Evolutionary conservation across 345 rosid species (phyloP).

Genomic region (Syzygium aqueum): DNA sequence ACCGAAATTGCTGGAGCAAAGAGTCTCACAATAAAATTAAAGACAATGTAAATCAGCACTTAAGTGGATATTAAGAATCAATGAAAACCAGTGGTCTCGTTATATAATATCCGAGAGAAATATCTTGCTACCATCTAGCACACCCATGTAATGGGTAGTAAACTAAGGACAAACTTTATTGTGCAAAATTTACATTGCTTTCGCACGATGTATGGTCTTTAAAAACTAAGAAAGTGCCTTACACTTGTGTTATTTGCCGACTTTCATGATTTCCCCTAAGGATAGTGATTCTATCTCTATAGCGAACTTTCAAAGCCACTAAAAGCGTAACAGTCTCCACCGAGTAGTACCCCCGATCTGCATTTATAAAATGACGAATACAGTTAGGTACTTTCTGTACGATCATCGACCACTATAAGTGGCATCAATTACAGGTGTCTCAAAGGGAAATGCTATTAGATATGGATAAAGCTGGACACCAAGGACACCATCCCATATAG

Average conservation of each 20-base stretch:
- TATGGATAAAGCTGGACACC: background rate
- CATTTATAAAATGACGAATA: slow-evolving; percentile 14
- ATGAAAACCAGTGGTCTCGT: background rate
- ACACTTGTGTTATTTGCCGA: slow-evolving; percentile 99
- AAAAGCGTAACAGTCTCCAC: slow-evolving; percentile 91
- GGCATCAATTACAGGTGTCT: background rate
- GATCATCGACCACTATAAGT: background rate
- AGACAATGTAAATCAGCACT: background rate
- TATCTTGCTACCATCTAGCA: background rate
- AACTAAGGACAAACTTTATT: background rate
- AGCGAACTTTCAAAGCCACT: slow-evolving; percentile 92
- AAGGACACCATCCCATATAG: background rate
- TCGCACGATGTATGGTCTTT: background rate
- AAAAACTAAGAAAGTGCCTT: slow-evolving; percentile 18
- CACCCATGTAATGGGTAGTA: background rate
- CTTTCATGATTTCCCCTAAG: slow-evolving; percentile 97
- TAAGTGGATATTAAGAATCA: background rate
- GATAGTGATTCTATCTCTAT: slow-evolving; percentile 91
- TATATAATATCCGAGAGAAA: background rate
- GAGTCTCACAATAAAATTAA: background rate
- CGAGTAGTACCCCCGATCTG: slow-evolving; percentile 98
- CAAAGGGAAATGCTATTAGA: background rate
- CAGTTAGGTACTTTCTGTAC: background rate
- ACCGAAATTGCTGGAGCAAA: background rate
- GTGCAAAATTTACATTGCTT: background rate